Evolutionary conservation across 768 basidiomycete genomes (phyloP).

Genomic region (Serendipita vermifera): DNA sequence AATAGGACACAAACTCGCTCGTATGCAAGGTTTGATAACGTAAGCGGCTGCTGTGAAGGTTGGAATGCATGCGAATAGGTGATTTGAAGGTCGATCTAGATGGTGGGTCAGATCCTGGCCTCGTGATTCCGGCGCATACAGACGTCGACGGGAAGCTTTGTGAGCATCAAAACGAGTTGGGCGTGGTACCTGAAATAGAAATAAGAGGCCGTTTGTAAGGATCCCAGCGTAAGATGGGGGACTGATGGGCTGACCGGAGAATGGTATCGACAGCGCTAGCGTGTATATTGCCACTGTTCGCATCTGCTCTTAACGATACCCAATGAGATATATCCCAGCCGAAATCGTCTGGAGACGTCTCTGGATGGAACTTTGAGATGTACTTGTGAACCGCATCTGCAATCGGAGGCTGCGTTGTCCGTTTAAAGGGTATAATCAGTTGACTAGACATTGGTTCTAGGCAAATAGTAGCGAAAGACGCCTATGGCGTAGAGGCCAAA

Average conservation of each 20-base stretch:
- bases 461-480: no score
- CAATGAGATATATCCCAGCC: slow-evolving; percentile 61
- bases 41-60: slow-evolving; percentile 40
- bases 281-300: slow-evolving; percentile 37
- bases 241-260: slow-evolving; percentile 39
- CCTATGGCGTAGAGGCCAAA: no score
- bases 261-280: slow-evolving; percentile 40
- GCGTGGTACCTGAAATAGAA: slow-evolving; percentile 64
- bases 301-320: slow-evolving; percentile 51
- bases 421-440: slow-evolving; percentile 62
- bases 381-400: slow-evolving; percentile 46
- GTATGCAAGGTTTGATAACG: slow-evolving; percentile 61
- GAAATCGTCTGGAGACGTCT: slow-evolving; percentile 76
- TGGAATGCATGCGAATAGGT: slow-evolving; percentile 65
- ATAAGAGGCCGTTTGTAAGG: neutral
- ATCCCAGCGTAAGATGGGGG: neutral
- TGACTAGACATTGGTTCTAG: slow-evolving; percentile 78
- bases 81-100: slow-evolving; percentile 58
- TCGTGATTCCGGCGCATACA: slow-evolving; percentile 21
- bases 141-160: slow-evolving; percentile 75
- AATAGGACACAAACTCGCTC: slow-evolving; percentile 70
- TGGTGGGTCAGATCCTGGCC: neutral
- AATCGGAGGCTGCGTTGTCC: slow-evolving; percentile 43
- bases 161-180: slow-evolving; percentile 68
- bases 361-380: slow-evolving; percentile 46